Evolutionary conservation across 1,139 yeast genomes (phyloP), one percentile per base, ranked within the genome.

Genomic region (Lodderomyces beijingensis): DNA sequence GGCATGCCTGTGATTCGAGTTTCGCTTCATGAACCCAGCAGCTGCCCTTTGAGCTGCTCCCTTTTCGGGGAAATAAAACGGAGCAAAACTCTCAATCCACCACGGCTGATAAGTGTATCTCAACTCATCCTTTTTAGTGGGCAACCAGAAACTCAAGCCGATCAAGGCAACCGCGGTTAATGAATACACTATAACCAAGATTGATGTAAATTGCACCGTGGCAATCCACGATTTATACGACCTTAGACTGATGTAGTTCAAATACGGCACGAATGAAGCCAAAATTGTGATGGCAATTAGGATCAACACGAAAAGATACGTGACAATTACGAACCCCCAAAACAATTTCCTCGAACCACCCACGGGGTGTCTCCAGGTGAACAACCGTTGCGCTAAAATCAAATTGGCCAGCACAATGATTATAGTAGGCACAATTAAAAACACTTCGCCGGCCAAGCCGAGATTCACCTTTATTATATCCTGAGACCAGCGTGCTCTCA

Each of bases 81-180:
- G 66, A n/a, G 60, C 50, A 46, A 79, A 79, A 3, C 77, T 68
- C 49, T 79, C 79, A 48, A 83, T 77, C 91, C 91, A n/a, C n/a
- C n/a, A n/a, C n/a, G n/a, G n/a, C n/a, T n/a, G n/a, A n/a, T n/a
- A n/a, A n/a, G n/a, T n/a, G 43, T 69, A 62, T 26, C 76, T 57
- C 31, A 60, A 55, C 46, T 68, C 73, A 49, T 77, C 80, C 42
- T 65, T 64, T 30, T 57, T 46, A 9, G 85, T 76, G 15, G 87
- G 80, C 35, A 74, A 70, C 47, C 77, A 59, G 37, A 71, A 42
- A 1, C 88, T 74, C 25, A 70, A 52, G 0, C 53, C 52, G 34
- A 81, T 63, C 49, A 82, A 64, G 8, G 50, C 32, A 28, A 73
- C 49, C 2, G 88, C 76, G 2, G 77, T 55, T 25, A 73, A 53